Percentiles rank a stretch among this genome's conserved stretches.
These are phyloP conservation scores for Micractinium conductrix DNA, from an alignment of 139 green algal genomes.

Conservation along the genomic window DNA sequence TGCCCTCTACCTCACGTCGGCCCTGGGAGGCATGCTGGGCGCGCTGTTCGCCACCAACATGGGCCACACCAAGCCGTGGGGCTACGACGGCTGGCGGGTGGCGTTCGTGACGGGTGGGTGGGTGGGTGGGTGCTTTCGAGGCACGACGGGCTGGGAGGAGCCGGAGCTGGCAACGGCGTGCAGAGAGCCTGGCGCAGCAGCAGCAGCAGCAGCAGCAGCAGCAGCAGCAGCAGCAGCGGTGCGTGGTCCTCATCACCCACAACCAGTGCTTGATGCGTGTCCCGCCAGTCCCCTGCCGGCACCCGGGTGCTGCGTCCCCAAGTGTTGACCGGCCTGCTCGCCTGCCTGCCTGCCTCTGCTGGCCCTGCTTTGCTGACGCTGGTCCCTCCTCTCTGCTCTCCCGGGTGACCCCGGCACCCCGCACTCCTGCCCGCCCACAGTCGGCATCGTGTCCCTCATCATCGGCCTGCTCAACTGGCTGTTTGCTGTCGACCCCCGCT, in stretches of 20 bases:
- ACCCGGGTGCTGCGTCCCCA: too few relatives aligned
- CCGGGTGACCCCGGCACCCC: too few relatives aligned
- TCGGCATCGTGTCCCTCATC: conserved; percentile 58
- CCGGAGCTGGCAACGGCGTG: too few relatives aligned
- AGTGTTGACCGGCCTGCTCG: too few relatives aligned
- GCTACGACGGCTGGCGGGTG: conserved; percentile 69
- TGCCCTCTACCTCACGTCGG: conserved; percentile 34
- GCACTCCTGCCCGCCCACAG: neutral
- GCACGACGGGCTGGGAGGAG: too few relatives aligned
- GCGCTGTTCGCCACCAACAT: conserved; percentile 70
- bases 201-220: too few relatives aligned
- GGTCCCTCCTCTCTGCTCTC: neutral
- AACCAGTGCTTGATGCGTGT: neutral
- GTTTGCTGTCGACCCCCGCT: conserved; percentile 46
- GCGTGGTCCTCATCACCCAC: too few relatives aligned
- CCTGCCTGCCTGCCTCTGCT: neutral
- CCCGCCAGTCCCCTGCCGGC: neutral
- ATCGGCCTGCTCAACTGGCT: conserved; percentile 51
- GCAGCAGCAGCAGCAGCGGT: too few relatives aligned
- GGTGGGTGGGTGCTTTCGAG: neutral
- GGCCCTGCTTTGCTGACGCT: neutral
- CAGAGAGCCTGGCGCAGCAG: too few relatives aligned
- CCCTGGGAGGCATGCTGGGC: conserved; percentile 62
- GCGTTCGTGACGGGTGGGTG: conserved; percentile 50
- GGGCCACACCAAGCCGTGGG: conserved; percentile 15